These are phyloP conservation scores for Oxytropis ochrocephala DNA, from an alignment of 306 rosid genomes.

Conservation along the genomic window DNA sequence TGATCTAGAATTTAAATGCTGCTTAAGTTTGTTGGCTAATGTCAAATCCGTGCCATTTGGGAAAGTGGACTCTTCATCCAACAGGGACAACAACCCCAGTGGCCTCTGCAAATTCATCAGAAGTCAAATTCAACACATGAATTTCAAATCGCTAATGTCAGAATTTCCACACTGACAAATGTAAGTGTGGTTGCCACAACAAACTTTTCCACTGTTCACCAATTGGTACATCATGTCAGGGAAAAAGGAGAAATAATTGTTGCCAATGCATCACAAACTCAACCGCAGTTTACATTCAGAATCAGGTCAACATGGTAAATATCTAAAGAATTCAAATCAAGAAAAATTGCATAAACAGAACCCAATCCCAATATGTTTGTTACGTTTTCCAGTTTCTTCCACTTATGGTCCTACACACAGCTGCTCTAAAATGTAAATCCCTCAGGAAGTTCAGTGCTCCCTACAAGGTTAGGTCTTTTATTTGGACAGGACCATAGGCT, in stretches of 20 bases:
- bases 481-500: neutral
- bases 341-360: neutral
- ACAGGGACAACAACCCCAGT: constrained; percentile 79
- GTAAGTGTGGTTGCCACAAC: neutral
- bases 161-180: neutral
- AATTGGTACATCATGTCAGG: neutral
- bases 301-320: neutral
- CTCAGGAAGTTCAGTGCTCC: neutral
- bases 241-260: neutral
- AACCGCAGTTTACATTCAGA: neutral
- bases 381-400: neutral
- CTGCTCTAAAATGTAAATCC: neutral
- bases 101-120: constrained; percentile 43
- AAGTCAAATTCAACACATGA: neutral
- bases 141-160: neutral
- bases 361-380: neutral
- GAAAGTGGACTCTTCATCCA: constrained; percentile 96
- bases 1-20: constrained; percentile 64
- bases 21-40: constrained; percentile 93
- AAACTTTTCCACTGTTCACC: neutral
- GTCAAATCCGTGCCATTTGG: constrained; percentile 94
- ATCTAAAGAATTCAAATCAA: neutral
- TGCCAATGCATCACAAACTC: neutral
- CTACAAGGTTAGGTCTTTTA: neutral
- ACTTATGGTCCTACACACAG: neutral